These are phyloP conservation scores for Calonectria hongkongensis DNA, from an alignment of 2,329 filamentous ascomycete genomes.

Conservation along the genomic window DNA sequence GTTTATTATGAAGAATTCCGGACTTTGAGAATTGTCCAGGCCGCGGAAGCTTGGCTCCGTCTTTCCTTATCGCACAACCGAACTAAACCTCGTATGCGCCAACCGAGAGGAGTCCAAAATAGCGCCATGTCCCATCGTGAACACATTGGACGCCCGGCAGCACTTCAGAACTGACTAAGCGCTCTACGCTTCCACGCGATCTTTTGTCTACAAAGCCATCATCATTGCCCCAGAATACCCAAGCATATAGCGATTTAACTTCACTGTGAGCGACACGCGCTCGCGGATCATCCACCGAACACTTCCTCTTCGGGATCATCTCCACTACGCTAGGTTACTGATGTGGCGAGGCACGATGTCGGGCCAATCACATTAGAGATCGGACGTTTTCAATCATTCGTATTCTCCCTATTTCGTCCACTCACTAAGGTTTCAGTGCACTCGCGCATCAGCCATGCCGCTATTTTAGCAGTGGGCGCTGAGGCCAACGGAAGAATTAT, in stretches of 20 bases:
- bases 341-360: not conserved
- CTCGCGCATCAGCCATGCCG: not conserved
- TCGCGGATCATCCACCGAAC: not conserved
- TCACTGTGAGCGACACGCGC: not conserved
- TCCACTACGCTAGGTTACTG: not conserved
- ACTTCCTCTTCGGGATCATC: constrained; percentile 3
- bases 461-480: not conserved
- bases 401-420: not conserved
- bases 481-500: constrained; percentile 21
- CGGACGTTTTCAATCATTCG: not conserved
- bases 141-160: too few species aligned
- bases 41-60: not conserved
- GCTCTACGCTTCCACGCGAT: not conserved
- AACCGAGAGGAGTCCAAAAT: not conserved
- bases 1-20: too few species aligned
- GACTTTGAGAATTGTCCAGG: not conserved
- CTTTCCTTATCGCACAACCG: not conserved
- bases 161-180: not conserved
- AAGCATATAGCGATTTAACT: not conserved
- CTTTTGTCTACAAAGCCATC: not conserved
- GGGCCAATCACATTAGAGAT: not conserved
- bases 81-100: not conserved
- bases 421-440: constrained; percentile 14
- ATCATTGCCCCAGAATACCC: not conserved
- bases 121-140: not conserved